A percentile compares a stretch with the other conserved stretches of the same genome.
These are phyloP conservation scores for Imleria badia DNA, from an alignment of 768 basidiomycete genomes.

Conservation along the genomic window DNA sequence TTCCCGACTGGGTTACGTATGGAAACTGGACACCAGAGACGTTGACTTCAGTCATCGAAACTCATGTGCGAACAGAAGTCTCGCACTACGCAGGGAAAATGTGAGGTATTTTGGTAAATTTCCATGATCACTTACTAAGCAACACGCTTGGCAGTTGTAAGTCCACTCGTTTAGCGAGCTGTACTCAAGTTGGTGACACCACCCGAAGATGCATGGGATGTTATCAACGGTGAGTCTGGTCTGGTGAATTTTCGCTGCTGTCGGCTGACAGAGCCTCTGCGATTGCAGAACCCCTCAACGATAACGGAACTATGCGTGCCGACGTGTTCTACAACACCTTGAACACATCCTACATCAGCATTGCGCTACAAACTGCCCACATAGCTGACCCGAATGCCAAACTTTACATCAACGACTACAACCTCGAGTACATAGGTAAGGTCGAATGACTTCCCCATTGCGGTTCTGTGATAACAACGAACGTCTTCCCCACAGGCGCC, in stretches of 20 bases:
- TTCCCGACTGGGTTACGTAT: conserved; percentile 17
- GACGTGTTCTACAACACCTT: conserved; percentile 54
- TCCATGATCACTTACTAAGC: not conserved
- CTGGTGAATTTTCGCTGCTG: not conserved
- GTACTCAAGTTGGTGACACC: not conserved
- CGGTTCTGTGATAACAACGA: not conserved
- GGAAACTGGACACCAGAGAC: conserved; percentile 12
- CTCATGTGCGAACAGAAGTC: conserved; percentile 18
- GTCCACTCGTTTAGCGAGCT: not conserved
- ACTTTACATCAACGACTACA: conserved; percentile 35
- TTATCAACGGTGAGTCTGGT: conserved; percentile 15
- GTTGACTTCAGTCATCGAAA: conserved; percentile 17
- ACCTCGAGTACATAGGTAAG: conserved; percentile 27
- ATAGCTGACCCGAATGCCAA: conserved; percentile 33
- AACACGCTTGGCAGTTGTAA: conserved; percentile 6
- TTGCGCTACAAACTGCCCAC: conserved; percentile 43
- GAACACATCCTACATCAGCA: conserved; percentile 47
- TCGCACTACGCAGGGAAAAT: conserved; percentile 12
- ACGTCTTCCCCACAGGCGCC: not conserved
- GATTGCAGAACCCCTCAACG: conserved; percentile 37
- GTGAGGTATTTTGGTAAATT: not conserved
- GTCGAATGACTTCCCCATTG: not conserved
- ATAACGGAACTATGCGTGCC: conserved; percentile 55
- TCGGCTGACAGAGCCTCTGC: not conserved
- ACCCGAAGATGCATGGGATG: conserved; percentile 20